These are phyloP conservation scores for Fusarium metavorans DNA, from an alignment of 2,329 filamentous ascomycete species.

Conservation along the genomic window DNA sequence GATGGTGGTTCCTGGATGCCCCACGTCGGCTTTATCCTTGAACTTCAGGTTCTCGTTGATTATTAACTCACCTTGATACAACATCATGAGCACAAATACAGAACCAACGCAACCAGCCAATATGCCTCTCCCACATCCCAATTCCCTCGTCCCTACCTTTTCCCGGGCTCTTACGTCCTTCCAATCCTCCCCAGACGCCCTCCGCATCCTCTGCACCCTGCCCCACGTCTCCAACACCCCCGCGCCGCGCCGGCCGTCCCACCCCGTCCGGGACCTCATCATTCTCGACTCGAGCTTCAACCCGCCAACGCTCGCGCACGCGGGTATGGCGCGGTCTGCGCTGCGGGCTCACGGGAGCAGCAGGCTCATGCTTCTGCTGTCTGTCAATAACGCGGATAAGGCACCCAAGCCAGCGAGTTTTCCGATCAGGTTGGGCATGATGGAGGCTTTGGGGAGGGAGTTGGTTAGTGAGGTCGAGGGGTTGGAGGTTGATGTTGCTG, in stretches of 20 bases:
- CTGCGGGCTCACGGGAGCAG: slow-evolving; percentile 35
- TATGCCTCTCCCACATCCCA: slow-evolving; percentile 40
- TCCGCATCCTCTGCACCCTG: slow-evolving; percentile 60
- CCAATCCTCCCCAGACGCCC: slow-evolving; percentile 55
- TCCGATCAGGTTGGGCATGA: slow-evolving; percentile 75
- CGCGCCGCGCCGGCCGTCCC: slow-evolving; percentile 36
- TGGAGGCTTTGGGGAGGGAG: slow-evolving; percentile 75
- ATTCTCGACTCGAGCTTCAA: slow-evolving; percentile 78
- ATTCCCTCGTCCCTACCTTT: slow-evolving; percentile 56
- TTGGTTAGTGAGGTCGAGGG: slow-evolving; percentile 50
- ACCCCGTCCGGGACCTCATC: slow-evolving; percentile 55
- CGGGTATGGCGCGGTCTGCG: slow-evolving; percentile 66
- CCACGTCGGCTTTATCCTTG: too few relatives aligned
- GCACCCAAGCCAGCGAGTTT: slow-evolving; percentile 75
- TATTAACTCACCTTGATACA: not conserved
- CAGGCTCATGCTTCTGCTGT: slow-evolving; percentile 69
- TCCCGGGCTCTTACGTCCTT: slow-evolving; percentile 59
- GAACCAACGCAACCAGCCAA: not conserved
- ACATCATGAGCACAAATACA: slow-evolving; percentile 17
- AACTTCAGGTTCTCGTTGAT: too few relatives aligned
- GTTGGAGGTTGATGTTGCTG: slow-evolving; percentile 70
- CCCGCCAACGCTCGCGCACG: slow-evolving; percentile 73
- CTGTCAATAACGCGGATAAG: slow-evolving; percentile 76
- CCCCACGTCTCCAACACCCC: slow-evolving; percentile 35
- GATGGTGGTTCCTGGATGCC: too few relatives aligned